Evolutionary conservation across 1,139 yeast genomes (phyloP).

Genomic region (Pichia sp.): DNA sequence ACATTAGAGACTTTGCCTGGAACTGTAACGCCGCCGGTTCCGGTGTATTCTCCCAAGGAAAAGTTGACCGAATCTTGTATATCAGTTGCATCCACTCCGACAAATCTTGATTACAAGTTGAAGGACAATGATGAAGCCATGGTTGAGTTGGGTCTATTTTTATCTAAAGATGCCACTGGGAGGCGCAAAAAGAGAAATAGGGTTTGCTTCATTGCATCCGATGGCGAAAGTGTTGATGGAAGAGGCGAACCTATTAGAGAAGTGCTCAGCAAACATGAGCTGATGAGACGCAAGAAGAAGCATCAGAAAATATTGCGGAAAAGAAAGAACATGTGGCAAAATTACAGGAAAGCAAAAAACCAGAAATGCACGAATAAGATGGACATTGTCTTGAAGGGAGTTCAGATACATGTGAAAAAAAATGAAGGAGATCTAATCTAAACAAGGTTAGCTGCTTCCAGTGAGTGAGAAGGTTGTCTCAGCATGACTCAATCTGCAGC

Average conservation of each 20-base stretch:
- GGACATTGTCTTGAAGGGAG: not conserved
- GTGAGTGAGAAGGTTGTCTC: too few species aligned
- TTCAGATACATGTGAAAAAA: not conserved
- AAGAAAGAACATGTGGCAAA: constrained; percentile 3
- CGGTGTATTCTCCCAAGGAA: constrained; percentile 22
- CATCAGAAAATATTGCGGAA: constrained; percentile 1
- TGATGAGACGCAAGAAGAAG: not conserved
- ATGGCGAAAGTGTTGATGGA: not conserved
- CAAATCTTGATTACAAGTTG: constrained; percentile 7
- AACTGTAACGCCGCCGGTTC: constrained; percentile 25
- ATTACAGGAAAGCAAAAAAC: constrained; percentile 4
- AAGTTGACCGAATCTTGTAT: constrained; percentile 20
- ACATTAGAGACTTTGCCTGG: constrained; percentile 31
- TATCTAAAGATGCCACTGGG: not conserved
- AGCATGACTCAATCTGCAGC: too few species aligned
- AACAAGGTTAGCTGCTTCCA: too few species aligned
- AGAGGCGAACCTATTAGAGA: not conserved
- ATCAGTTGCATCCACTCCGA: constrained; percentile 26
- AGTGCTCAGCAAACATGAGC: not conserved
- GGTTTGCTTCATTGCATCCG: constrained; percentile 14
- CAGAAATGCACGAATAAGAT: not conserved
- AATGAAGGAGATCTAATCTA: constrained; percentile 10
- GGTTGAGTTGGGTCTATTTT: not conserved
- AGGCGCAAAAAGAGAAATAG: constrained; percentile 9
- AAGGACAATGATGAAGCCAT: not conserved